Percentiles rank a stretch among this genome's conserved stretches.
These are phyloP conservation scores for Benincasa hispida DNA, from an alignment of 306 rosid species.

Conservation along the genomic window DNA sequence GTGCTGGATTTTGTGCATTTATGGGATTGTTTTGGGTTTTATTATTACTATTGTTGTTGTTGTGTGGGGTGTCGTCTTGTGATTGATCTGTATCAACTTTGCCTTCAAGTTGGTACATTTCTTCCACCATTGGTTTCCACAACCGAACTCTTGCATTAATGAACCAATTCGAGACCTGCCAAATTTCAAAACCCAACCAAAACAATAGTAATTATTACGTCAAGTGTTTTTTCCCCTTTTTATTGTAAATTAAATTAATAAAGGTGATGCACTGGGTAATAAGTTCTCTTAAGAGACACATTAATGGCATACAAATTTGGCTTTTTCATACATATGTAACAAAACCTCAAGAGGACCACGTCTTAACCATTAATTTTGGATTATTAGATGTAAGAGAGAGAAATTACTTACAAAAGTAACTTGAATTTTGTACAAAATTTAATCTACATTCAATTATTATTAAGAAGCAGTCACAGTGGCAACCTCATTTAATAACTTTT, in stretches of 20 bases:
- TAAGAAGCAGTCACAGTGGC: too few species aligned
- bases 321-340: too few species aligned
- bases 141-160: constrained; percentile 68
- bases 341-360: too few species aligned
- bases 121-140: constrained; percentile 89
- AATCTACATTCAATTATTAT: too few species aligned
- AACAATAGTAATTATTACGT: neutral
- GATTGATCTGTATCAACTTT: constrained; percentile 17
- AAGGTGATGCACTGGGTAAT: neutral
- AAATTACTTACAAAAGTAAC: too few species aligned
- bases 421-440: too few species aligned
- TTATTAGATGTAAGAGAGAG: too few species aligned
- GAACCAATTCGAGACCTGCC: constrained; percentile 70
- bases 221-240: neutral
- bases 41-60: neutral
- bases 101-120: constrained; percentile 63
- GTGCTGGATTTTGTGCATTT: constrained; percentile 32
- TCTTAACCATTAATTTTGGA: too few species aligned
- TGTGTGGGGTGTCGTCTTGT: neutral
- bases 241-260: neutral
- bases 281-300: neutral
- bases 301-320: neutral
- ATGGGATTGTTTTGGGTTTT: constrained; percentile 5
- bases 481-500: too few species aligned
- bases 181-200: neutral